Percentiles rank a stretch among this genome's conserved stretches.
These are phyloP conservation scores for Tolypocladium tropicale DNA, from an alignment of 2,329 filamentous ascomycete genomes.

Conservation along the genomic window DNA sequence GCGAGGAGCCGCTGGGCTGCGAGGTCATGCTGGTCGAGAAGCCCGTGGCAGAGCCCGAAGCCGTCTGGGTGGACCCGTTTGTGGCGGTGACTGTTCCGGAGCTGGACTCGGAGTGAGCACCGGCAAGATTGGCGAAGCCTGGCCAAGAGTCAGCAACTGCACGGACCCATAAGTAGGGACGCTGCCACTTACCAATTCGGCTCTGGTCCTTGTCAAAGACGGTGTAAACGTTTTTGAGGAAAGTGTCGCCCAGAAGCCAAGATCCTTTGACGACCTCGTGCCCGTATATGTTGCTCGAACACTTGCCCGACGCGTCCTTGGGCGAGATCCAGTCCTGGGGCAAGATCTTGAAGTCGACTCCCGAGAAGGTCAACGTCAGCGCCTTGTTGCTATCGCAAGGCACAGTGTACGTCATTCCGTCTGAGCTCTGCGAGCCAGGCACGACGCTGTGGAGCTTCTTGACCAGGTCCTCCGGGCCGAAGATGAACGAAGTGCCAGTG, in stretches of 20 bases:
- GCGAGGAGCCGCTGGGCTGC: background rate
- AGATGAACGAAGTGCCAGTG: constrained; percentile 71
- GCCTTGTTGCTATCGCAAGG: constrained; percentile 58
- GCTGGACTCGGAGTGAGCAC: background rate
- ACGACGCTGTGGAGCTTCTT: constrained; percentile 57
- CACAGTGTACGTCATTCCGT: constrained; percentile 55
- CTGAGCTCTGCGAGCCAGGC: constrained; percentile 45
- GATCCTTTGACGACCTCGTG: constrained; percentile 52
- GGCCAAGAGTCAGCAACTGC: background rate
- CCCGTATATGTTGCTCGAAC: constrained; percentile 66
- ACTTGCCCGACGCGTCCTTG: constrained; percentile 33
- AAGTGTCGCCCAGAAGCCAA: constrained; percentile 80
- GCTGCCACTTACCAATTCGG: constrained; percentile 44
- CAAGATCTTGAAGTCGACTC: constrained; percentile 54
- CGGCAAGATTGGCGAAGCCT: constrained; percentile 7
- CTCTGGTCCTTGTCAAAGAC: constrained; percentile 69
- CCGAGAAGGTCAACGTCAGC: constrained; percentile 58
- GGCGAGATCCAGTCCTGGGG: constrained; percentile 59
- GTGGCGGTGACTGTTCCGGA: background rate
- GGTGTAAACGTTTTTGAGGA: constrained; percentile 82
- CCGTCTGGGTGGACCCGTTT: background rate
- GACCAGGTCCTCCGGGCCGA: constrained; percentile 60
- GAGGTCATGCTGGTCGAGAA: background rate
- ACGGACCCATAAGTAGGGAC: background rate
- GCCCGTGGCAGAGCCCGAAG: constrained; percentile 1